Evolutionary conservation across 345 rosid genomes (phyloP), one percentile per base, ranked within the genome.

Genomic region (Brassica juncea): DNA sequence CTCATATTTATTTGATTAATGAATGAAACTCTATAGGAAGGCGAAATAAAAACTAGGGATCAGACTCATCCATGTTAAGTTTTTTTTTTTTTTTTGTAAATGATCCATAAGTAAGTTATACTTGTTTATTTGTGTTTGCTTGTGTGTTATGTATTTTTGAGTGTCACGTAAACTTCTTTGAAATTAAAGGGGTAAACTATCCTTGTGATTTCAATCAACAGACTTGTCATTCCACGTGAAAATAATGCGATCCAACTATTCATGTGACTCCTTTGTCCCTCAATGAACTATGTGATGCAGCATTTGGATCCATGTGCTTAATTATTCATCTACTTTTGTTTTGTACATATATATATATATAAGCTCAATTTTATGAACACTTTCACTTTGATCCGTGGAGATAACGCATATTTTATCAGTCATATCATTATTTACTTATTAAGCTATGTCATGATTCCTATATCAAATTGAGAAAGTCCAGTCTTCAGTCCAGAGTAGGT

Each of bases 191-290:
- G 8, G 42, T 37, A 37, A 67, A 42, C 72, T 76, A 59, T 76
- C 27, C 49, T 68, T 59, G 7, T 44, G 52, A 60, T 66, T 59
- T 76, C 49, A 32, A 42, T 32, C 74, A 59, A 42, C 52, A 4
- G 27, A 59, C 15, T 68, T 76, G 16, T 68, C 80, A 59, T 68
- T 76, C 62, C 74, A 68, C 68, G 80, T 68, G 80, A 76, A 68
- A 68, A 68, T 76, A 68, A 76, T 76, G 80, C 68, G 68, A 76
- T 68, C 74, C 62, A 64, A 44, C 68, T 68, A 76, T 68, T 58
- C 68, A 76, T 68, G 80, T 76, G 74, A 55, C 30, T 75, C 55
- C 39, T 66, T 35, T 75, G 78, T 68, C 68, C 52, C 34, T 76
- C 61, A 58, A 76, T 68, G 59, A 76, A 76, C 80, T 25, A 76